Evolutionary conservation across 2,329 filamentous ascomycete species (phyloP).

Genomic region (Verticillium nonalfalfae): DNA sequence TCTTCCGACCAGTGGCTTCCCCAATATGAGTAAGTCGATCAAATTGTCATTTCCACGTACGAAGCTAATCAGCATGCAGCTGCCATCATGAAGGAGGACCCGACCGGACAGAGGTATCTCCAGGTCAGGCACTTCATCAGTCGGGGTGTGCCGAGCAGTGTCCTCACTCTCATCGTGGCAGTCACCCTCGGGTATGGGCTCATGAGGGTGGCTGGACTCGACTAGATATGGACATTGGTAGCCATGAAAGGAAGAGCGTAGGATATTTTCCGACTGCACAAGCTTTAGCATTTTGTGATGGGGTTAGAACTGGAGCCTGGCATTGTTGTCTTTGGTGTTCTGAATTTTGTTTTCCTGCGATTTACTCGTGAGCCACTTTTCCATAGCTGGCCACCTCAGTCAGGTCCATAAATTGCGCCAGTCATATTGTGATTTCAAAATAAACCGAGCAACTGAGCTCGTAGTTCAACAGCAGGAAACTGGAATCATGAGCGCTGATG

Average conservation of each 20-base stretch:
- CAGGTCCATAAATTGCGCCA: too few relatives aligned
- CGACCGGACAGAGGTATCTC: conserved; percentile 86
- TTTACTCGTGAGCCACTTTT: not conserved
- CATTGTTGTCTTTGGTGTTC: not conserved
- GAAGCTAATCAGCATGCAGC: conserved; percentile 40
- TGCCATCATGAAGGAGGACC: conserved; percentile 98
- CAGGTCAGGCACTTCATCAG: conserved; percentile 92
- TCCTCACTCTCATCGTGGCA: conserved; percentile 75
- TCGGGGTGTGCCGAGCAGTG: conserved; percentile 79
- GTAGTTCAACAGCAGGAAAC: too few relatives aligned
- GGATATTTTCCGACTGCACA: too few relatives aligned
- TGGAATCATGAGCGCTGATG: not conserved
- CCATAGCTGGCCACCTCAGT: not conserved
- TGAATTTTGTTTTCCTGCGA: not conserved
- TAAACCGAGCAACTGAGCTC: too few relatives aligned
- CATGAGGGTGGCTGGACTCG: conserved; percentile 69
- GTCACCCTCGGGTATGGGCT: conserved; percentile 85
- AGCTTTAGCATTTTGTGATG: not conserved
- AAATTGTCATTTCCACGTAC: not conserved
- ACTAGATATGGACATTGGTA: conserved; percentile 10
- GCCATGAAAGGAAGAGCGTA: too few relatives aligned
- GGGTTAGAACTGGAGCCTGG: not conserved
- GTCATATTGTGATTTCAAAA: not conserved
- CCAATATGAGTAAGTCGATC: conserved; percentile 89
- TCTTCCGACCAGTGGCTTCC: conserved; percentile 90